Evolutionary conservation across 208 protist species (phyloP), one percentile per base, ranked within the genome.

Genomic region (Acanthamoeba polyphaga): DNA sequence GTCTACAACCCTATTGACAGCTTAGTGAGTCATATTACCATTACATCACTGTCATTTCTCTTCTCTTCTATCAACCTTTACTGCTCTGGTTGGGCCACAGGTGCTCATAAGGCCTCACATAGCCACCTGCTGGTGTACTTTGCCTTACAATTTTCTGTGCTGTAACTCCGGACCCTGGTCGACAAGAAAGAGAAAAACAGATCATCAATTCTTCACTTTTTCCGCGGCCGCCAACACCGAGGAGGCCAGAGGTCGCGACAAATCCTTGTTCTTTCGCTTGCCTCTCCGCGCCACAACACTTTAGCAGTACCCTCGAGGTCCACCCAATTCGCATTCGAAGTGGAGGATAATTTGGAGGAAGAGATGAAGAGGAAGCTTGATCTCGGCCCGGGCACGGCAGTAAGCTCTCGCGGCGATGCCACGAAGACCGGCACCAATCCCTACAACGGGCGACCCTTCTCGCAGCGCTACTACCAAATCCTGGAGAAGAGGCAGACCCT

Each of bases 401-500:
- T 17, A 29, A 60, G 76, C 76, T 51, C 76, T 6, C 43, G 85
- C 51, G 85, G 85, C 19, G 85, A 46, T 55, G 38, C 58, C 27
- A 68, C 46, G 17, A 91, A 91, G 46, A 70, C 32, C 15, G 60
- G 58, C 58, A 91, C 46, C 22, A 98, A 98, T 95, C 97, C 96
- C 4, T 97, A 89, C 64, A 98, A 95, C n/a, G 95, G 95, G 27
- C 53, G 91, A 66, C 94, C 89, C 66, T 99, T 96, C 95, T 98
- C 97, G 32, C 43, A 96, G 34, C 62, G 96, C 49, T 99, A 99
- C 95, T 98, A 98, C 88, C 84, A 99, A 17, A 99, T 99, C 91
- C 94, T 99, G 34, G 97, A 98, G 94, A 97, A 95, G 70, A 96
- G 98, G 62, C 95, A 97, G 93, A 95, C 92, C 17, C 95, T 99